phyloP scores from a whole-genome alignment of 75 land plant species.

The Sequoiadendron giganteum region DNA sequence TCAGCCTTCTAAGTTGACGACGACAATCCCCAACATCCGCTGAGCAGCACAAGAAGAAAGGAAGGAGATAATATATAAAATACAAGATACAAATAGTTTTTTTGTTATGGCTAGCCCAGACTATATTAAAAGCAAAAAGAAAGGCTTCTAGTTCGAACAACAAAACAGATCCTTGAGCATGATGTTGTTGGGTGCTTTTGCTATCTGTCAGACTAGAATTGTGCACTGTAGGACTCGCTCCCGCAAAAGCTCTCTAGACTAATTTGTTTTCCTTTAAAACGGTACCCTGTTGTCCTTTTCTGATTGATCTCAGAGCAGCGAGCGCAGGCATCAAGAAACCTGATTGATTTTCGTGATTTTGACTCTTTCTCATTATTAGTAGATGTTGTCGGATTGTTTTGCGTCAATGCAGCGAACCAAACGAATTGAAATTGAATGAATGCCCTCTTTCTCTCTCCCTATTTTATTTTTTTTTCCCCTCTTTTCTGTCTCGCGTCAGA shows the following conservation, averaged over 20 bases:
- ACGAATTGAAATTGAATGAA: not conserved
- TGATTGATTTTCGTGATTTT: constrained; percentile 11
- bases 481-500: not conserved
- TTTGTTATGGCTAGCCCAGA: not conserved
- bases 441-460: not conserved
- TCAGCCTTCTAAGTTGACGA: constrained; percentile 3
- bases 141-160: not conserved
- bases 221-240: not conserved
- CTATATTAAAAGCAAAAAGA: constrained; percentile 2
- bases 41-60: not conserved
- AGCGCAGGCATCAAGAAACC: not conserved
- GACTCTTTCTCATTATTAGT: constrained; percentile 6
- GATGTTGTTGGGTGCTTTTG: constrained; percentile 7
- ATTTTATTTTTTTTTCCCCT: too few species aligned
- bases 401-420: not conserved
- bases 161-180: not conserved
- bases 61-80: not conserved
- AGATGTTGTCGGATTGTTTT: not conserved
- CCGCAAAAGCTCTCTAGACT: not conserved
- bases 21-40: constrained; percentile 10
- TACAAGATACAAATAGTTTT: not conserved
- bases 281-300: not conserved
- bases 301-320: not conserved
- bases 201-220: constrained; percentile 9
- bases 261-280: not conserved